These are phyloP conservation scores for Phytopythium sindhum DNA, from an alignment of 352 stramenopile species.

Conservation along the genomic window DNA sequence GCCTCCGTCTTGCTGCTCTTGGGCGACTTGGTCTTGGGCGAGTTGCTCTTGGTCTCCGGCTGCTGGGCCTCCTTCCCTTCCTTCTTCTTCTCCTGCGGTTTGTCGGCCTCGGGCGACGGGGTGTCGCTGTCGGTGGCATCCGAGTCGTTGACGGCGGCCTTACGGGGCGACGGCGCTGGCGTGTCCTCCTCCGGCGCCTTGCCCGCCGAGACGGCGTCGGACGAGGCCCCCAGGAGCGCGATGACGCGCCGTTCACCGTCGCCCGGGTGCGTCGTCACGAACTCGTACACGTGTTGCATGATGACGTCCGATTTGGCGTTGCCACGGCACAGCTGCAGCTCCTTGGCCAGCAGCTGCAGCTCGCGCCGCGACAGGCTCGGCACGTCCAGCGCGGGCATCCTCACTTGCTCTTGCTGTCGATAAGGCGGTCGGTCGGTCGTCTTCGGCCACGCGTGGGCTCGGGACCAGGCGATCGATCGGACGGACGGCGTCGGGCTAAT, in stretches of 20 bases:
- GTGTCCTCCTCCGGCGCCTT: not conserved
- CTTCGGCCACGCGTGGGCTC: too few species aligned
- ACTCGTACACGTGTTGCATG: constrained; percentile 36
- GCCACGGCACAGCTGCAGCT: constrained; percentile 56
- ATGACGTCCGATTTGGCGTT: constrained; percentile 75
- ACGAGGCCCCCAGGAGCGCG: constrained; percentile 13
- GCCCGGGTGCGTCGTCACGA: constrained; percentile 30
- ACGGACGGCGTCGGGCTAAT: too few species aligned
- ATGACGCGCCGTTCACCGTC: constrained; percentile 40
- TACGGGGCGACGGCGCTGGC: not conserved
- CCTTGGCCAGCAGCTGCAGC: constrained; percentile 60
- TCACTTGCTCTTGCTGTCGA: not conserved
- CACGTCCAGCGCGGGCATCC: constrained; percentile 21
- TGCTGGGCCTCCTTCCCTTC: not conserved
- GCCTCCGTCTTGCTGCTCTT: not conserved
- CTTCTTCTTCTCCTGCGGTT: not conserved
- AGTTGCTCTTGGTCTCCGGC: not conserved
- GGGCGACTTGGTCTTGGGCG: not conserved
- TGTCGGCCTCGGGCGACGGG: constrained; percentile 3
- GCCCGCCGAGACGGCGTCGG: constrained; percentile 7
- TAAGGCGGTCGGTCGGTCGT: not conserved
- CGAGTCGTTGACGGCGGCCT: constrained; percentile 5
- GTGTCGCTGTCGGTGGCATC: constrained; percentile 1
- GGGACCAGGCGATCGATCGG: not conserved
- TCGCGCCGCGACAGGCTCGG: constrained; percentile 49